Conservation (phyloP, 2,329 filamentous ascomycete genomes). For the Cytospora piceae region DNA sequence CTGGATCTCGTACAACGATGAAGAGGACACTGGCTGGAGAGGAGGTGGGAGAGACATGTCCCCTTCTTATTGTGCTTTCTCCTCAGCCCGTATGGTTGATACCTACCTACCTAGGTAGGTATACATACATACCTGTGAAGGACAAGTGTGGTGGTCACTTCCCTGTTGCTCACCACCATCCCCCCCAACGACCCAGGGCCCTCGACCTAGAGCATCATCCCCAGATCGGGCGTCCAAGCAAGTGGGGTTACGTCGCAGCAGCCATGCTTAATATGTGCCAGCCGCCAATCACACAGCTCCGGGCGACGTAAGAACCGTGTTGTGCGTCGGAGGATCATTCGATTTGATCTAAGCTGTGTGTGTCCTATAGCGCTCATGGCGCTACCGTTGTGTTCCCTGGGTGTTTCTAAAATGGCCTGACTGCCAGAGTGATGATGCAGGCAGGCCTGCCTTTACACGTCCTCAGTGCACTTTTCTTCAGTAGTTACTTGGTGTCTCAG, state of each 20-base stretch:
- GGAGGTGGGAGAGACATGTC: background rate
- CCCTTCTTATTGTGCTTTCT: background rate
- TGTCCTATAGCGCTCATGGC: constrained; percentile 6
- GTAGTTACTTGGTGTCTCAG: no score
- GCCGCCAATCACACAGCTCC: constrained; percentile 15
- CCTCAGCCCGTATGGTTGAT: background rate
- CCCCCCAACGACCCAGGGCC: background rate
- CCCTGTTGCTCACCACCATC: background rate
- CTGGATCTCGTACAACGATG: background rate
- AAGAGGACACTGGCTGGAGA: background rate
- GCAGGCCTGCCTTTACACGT: no score
- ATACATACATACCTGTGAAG: background rate
- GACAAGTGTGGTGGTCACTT: background rate
- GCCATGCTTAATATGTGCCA: constrained; percentile 8
- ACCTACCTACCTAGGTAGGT: background rate
- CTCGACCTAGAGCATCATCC: constrained; percentile 1
- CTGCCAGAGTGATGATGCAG: background rate
- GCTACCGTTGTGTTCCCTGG: constrained; percentile 1
- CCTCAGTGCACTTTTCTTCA: no score
- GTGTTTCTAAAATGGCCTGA: constrained; percentile 18
- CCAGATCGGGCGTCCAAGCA: constrained; percentile 12
- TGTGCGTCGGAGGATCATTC: constrained; percentile 16
- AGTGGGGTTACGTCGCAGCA: constrained; percentile 22
- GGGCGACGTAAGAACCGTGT: constrained; percentile 15
- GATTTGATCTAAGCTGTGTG: background rate